These are phyloP conservation scores for Saturnispora gosingensis DNA, from an alignment of 805 yeast species.

Conservation along the genomic window DNA sequence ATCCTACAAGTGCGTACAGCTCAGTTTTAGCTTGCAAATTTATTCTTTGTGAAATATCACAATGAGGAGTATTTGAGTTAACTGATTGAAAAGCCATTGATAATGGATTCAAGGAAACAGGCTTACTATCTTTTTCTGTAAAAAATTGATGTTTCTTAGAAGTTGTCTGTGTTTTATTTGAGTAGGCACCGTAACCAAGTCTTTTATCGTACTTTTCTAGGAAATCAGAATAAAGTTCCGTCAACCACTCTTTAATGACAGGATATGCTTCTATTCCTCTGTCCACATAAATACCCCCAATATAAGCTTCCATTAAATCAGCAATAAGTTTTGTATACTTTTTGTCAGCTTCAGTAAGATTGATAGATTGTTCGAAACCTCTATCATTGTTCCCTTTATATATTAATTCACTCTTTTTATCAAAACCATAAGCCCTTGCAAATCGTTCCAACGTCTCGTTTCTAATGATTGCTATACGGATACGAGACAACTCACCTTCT, in stretches of 20 bases:
- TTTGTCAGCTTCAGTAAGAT: conserved; percentile 7
- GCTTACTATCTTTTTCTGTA: neutral
- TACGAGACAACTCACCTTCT: conserved; percentile 73
- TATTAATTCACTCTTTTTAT: conserved; percentile 35
- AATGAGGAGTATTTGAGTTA: conserved; percentile 1
- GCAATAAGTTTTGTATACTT: conserved; percentile 36
- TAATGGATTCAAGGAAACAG: conserved; percentile 1
- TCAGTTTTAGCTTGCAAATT: conserved; percentile 67
- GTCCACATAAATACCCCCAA: conserved; percentile 74
- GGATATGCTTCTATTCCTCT: conserved; percentile 16
- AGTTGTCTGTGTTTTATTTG: neutral
- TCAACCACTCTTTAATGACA: conserved; percentile 49
- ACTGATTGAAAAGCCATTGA: neutral
- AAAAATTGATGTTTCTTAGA: conserved; percentile 1
- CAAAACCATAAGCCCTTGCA: conserved; percentile 60
- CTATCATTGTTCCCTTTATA: conserved; percentile 1
- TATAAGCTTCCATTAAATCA: conserved; percentile 88
- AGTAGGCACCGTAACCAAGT: conserved; percentile 3
- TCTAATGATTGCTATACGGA: conserved; percentile 63
- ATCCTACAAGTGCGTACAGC: conserved; percentile 71
- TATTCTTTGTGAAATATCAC: conserved; percentile 27
- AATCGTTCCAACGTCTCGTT: conserved; percentile 66
- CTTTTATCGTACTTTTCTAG: conserved; percentile 16
- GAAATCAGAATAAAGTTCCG: conserved; percentile 22
- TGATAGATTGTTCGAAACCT: conserved; percentile 16